Evolutionary conservation across 1,284 basidiomycete genomes (phyloP).

Genomic region (Ganoderma resinaceum): DNA sequence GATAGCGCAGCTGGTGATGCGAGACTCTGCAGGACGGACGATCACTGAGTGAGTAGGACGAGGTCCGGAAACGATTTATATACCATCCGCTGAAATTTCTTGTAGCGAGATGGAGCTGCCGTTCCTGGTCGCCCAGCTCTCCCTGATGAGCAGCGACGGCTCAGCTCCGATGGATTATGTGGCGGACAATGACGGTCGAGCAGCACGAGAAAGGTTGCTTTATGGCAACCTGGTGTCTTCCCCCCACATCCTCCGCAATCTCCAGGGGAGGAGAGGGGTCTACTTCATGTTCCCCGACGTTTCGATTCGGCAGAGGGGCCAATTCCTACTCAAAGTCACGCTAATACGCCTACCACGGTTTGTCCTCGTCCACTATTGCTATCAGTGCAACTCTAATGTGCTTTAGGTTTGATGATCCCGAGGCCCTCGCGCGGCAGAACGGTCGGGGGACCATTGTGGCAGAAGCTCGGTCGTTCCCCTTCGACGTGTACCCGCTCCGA

Average conservation of each 20-base stretch:
- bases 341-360: constrained; percentile 82
- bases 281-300: constrained; percentile 93
- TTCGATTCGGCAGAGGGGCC: constrained; percentile 79
- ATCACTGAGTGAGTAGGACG: constrained; percentile 71
- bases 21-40: constrained; percentile 70
- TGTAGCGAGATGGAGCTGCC: constrained; percentile 79
- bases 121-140: constrained; percentile 83
- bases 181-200: constrained; percentile 51
- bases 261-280: constrained; percentile 77
- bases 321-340: constrained; percentile 77
- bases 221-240: constrained; percentile 88
- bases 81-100: constrained; percentile 22
- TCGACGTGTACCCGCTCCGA: constrained; percentile 76
- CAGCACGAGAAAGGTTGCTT: constrained; percentile 64
- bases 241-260: constrained; percentile 77
- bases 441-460: constrained; percentile 65
- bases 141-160: constrained; percentile 71
- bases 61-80: constrained; percentile 7
- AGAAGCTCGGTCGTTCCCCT: constrained; percentile 70
- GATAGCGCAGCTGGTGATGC: constrained; percentile 78
- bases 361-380: constrained; percentile 41
- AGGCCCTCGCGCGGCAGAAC: constrained; percentile 59
- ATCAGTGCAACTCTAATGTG: constrained; percentile 1
- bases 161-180: constrained; percentile 62
- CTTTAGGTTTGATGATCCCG: constrained; percentile 34